These are phyloP conservation scores for Cucurbita maxima DNA, from an alignment of 306 rosid species.

Conservation along the genomic window DNA sequence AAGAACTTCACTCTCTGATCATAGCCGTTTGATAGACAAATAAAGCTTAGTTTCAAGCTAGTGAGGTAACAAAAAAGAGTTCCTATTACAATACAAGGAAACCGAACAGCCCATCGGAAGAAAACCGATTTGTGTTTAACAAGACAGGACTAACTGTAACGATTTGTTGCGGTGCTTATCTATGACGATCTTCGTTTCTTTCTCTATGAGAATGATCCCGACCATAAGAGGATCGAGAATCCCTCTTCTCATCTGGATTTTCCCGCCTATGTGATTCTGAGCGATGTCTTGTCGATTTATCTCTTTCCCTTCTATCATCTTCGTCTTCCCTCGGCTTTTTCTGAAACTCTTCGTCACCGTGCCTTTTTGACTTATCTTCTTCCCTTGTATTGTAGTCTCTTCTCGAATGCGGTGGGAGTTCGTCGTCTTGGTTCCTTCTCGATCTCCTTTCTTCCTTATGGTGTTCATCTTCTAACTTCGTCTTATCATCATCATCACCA, in stretches of 20 bases:
- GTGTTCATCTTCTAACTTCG: conserved; percentile 24
- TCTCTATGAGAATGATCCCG: neutral
- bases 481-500: conserved; percentile 20
- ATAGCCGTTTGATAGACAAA: neutral
- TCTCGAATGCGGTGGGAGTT: conserved; percentile 28
- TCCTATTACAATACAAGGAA: neutral
- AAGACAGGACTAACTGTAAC: neutral
- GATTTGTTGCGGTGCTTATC: neutral
- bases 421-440: conserved; percentile 23
- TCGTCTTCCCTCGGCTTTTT: conserved; percentile 4
- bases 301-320: conserved; percentile 25
- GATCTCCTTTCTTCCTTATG: conserved; percentile 29
- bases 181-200: neutral
- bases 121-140: neutral
- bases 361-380: conserved; percentile 27
- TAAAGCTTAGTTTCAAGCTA: too few relatives aligned
- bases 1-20: neutral
- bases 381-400: conserved; percentile 34
- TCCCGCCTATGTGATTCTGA: neutral
- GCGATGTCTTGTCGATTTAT: conserved; percentile 24
- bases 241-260: conserved; percentile 4
- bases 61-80: neutral
- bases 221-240: neutral
- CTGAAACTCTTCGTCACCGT: neutral
- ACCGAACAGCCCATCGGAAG: neutral